These are phyloP conservation scores for Eimeria acervulina DNA, from an alignment of 169 alveolate species.

Conservation along the genomic window DNA sequence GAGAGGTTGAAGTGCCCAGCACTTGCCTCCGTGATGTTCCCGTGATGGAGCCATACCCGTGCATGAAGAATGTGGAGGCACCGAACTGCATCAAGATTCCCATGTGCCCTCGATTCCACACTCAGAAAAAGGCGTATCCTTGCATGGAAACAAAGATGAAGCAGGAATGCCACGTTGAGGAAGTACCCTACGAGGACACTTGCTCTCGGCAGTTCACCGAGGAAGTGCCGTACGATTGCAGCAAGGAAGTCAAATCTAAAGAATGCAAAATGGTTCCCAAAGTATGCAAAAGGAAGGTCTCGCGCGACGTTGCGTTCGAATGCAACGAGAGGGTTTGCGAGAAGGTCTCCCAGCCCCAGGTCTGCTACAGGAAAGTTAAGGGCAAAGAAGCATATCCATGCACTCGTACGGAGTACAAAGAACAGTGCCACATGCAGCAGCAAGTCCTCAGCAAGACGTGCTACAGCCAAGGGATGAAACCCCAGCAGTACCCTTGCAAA, in stretches of 20 bases:
- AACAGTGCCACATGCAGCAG: constrained; percentile 74
- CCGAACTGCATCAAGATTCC: constrained; percentile 59
- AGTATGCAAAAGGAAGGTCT: constrained; percentile 67
- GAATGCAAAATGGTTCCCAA: constrained; percentile 79
- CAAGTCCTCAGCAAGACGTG: constrained; percentile 74
- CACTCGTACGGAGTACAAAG: constrained; percentile 76
- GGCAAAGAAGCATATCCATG: constrained; percentile 76
- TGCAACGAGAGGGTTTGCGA: constrained; percentile 82
- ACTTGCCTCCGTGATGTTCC: constrained; percentile 81
- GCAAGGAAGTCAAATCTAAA: constrained; percentile 68
- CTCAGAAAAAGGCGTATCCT: constrained; percentile 73
- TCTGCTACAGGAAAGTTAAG: constrained; percentile 75
- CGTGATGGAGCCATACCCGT: constrained; percentile 68
- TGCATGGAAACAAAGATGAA: constrained; percentile 82
- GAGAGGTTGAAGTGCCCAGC: constrained; percentile 79
- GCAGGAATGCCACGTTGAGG: constrained; percentile 74
- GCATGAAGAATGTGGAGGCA: constrained; percentile 59
- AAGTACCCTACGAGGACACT: constrained; percentile 80
- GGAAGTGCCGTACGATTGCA: constrained; percentile 78
- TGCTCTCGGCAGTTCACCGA: constrained; percentile 75
- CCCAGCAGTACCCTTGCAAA: constrained; percentile 82
- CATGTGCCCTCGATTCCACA: constrained; percentile 73
- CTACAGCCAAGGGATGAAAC: constrained; percentile 80
- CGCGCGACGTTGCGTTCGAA: constrained; percentile 79
- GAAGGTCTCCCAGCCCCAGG: constrained; percentile 66